Base-by-base conservation (phyloP, 345 rosid species). In the Lepidium sativum region DNA sequence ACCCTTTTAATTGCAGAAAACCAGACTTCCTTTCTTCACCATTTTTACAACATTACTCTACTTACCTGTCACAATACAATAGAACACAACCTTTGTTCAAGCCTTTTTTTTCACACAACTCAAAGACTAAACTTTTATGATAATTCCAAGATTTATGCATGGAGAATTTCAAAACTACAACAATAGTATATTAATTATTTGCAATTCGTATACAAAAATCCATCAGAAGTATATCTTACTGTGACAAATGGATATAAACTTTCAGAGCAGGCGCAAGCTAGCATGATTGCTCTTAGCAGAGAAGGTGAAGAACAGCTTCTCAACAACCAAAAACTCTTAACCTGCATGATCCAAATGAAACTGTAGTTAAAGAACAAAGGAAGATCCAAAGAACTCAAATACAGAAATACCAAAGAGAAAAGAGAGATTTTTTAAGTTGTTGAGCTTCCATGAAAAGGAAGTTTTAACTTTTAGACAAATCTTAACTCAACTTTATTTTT, bases 21-120 rank as follows among this genome's bases (percentile, higher is more conserved):
- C 99, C 95, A 94, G n/a, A 69, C 87, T 82, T 52, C 91, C 92
- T 78, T 83, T 88, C 92, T 90, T 94, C 65, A 97, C 91, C 99
- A 94, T 92, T 65, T 70, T 78, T 67, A 80, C 35, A 80, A 84
- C 91, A 90, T 86, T 77, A 81, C 87, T 74, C 42, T 74, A 63
- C 72, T 67, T 58, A 79, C 81, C 87, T 81, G 64, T 42, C 70
- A 45, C 58, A 59, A 59, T 35, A 14, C 66, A 72, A 64, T 45
- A 58, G 37, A 61, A 72, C 54, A 16, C 63, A 55, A 43, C 33
- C 9, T 49, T 49, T 38, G 12, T 16, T 61, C 18, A 5, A 42
- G 38, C 32, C 54, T 52, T 40, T 18, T 20, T 0, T 6, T 59
- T 51, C 48, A 38, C 69, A 63, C 64, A 55, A 3, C 18, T 49